These are phyloP conservation scores for Colletotrichum somersetense DNA, from an alignment of 2,329 filamentous ascomycete species.

Conservation along the genomic window DNA sequence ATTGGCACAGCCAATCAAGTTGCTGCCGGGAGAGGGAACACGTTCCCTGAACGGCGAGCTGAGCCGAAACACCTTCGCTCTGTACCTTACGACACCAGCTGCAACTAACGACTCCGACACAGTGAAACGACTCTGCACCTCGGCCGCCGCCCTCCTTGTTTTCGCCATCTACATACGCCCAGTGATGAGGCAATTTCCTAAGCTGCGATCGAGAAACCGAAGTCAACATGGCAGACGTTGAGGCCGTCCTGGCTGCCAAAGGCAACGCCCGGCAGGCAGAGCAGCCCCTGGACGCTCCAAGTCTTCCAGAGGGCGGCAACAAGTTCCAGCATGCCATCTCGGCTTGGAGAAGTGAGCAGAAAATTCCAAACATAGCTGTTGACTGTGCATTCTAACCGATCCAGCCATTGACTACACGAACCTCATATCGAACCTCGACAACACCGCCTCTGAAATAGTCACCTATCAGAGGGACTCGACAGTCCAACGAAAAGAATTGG, in stretches of 20 bases:
- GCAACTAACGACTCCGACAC: slow-evolving; percentile 6
- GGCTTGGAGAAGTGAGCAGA: slow-evolving; percentile 85
- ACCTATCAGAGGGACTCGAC: slow-evolving; percentile 94
- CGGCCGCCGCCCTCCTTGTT: neutral
- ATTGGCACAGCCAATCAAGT: slow-evolving; percentile 23
- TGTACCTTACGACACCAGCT: slow-evolving; percentile 24
- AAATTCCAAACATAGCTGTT: slow-evolving; percentile 43
- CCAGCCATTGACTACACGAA: slow-evolving; percentile 88
- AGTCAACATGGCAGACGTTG: slow-evolving; percentile 44
- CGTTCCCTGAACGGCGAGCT: slow-evolving; percentile 39
- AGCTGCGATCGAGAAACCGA: slow-evolving; percentile 10
- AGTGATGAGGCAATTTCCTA: slow-evolving; percentile 35
- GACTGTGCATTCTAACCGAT: slow-evolving; percentile 44
- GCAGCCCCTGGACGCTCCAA: slow-evolving; percentile 7
- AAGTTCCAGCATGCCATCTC: slow-evolving; percentile 98
- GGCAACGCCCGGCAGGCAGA: slow-evolving; percentile 30
- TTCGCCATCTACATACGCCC: neutral
- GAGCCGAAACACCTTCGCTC: slow-evolving; percentile 35
- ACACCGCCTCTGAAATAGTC: slow-evolving; percentile 94
- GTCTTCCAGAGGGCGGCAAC: slow-evolving; percentile 74
- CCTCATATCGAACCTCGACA: slow-evolving; percentile 87
- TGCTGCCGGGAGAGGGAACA: slow-evolving; percentile 38
- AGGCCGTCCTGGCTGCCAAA: slow-evolving; percentile 40
- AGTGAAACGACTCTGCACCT: slow-evolving; percentile 12
- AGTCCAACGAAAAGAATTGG: slow-evolving; percentile 94